These are phyloP conservation scores for Amanita muscaria DNA, from an alignment of 768 basidiomycete species.

Conservation along the genomic window DNA sequence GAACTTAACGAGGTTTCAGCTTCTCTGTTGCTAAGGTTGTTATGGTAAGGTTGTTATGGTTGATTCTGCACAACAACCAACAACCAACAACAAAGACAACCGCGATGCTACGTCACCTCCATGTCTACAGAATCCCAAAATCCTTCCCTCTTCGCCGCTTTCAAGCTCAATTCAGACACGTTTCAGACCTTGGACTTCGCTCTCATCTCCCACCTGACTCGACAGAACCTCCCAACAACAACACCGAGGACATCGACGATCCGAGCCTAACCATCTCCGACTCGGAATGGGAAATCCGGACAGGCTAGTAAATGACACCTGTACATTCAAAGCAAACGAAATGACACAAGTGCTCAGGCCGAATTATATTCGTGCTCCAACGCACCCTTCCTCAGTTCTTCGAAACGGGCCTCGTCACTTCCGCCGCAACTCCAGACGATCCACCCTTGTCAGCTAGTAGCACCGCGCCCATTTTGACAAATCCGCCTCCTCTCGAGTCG, in stretches of 20 bases:
- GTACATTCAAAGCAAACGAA: slow-evolving; percentile 1
- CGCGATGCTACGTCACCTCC: too few relatives aligned
- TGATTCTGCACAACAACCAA: too few relatives aligned
- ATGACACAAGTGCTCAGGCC: slow-evolving; percentile 33
- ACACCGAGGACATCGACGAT: too few relatives aligned
- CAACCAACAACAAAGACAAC: too few relatives aligned
- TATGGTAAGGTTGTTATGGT: too few relatives aligned
- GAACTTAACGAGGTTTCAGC: too few relatives aligned
- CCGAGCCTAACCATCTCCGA: slow-evolving; percentile 36
- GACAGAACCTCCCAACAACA: too few relatives aligned
- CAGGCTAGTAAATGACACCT: slow-evolving; percentile 34
- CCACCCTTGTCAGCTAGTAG: slow-evolving; percentile 5
- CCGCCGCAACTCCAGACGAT: slow-evolving; percentile 27
- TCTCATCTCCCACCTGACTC: slow-evolving; percentile 28
- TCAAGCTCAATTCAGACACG: neutral
- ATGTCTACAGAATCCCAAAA: slow-evolving; percentile 6
- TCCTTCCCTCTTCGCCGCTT: neutral
- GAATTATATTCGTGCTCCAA: slow-evolving; percentile 59
- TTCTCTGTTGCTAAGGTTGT: too few relatives aligned
- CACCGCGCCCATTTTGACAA: neutral
- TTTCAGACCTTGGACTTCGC: slow-evolving; percentile 27
- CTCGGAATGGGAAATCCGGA: slow-evolving; percentile 71
- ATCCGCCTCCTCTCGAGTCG: too few relatives aligned
- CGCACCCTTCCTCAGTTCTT: slow-evolving; percentile 71
- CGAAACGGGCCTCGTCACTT: slow-evolving; percentile 50